These are phyloP conservation scores for Aureobasidium sp. DNA, from an alignment of 2,329 filamentous ascomycete species.

Conservation along the genomic window DNA sequence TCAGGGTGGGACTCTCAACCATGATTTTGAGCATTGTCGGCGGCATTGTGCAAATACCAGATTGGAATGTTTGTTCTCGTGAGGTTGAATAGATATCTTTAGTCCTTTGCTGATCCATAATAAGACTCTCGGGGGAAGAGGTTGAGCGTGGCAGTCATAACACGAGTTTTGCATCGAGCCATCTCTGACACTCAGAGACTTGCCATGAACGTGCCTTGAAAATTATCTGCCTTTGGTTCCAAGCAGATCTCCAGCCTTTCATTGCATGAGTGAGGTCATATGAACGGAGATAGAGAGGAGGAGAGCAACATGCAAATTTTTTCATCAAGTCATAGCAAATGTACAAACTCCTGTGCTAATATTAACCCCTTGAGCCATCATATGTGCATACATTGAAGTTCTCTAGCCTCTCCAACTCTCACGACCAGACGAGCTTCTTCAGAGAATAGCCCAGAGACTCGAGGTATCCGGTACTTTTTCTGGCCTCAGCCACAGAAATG, in stretches of 20 bases:
- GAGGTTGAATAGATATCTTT: background rate
- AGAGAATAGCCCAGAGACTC: slow-evolving; percentile 84
- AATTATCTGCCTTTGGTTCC: too few species aligned
- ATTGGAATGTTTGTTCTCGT: background rate
- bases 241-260: too few species aligned
- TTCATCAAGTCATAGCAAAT: background rate
- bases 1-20: background rate
- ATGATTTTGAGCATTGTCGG: background rate
- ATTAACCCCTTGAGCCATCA: background rate
- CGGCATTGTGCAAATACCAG: background rate
- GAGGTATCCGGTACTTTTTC: slow-evolving; percentile 74
- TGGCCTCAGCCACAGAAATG: slow-evolving; percentile 77
- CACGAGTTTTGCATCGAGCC: too few species aligned
- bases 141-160: too few species aligned
- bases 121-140: too few species aligned
- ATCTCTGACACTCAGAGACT: too few species aligned
- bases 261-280: too few species aligned
- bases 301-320: background rate
- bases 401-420: background rate
- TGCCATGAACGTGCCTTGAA: too few species aligned
- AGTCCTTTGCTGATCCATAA: too few species aligned
- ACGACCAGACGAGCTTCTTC: slow-evolving; percentile 87
- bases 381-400: background rate
- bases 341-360: background rate
- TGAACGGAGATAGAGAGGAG: background rate